Conservation (phyloP, 2,329 filamentous ascomycete species). For the Cercospora sp. region DNA sequence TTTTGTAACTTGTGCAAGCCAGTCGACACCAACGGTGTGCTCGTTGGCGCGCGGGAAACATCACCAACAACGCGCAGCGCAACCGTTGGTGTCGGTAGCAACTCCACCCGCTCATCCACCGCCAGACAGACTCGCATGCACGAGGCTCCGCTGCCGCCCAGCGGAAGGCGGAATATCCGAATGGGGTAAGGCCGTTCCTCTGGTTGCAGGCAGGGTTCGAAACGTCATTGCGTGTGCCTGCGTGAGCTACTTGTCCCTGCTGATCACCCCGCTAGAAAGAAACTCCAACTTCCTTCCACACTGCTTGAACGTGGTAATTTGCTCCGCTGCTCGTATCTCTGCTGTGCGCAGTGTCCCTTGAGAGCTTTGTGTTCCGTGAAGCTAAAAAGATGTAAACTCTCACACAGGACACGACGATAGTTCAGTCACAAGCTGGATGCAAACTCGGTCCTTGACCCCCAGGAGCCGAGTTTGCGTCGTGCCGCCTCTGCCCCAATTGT, state of each 20-base stretch:
- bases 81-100: background rate
- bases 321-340: background rate
- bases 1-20: background rate
- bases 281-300: constrained; percentile 32
- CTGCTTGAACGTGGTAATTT: background rate
- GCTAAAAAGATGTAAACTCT: background rate
- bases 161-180: background rate
- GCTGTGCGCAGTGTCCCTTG: background rate
- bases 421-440: background rate
- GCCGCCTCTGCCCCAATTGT: background rate
- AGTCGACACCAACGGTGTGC: background rate
- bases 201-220: background rate
- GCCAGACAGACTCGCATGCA: background rate
- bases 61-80: background rate
- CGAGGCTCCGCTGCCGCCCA: background rate
- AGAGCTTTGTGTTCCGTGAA: background rate
- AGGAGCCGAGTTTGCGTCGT: background rate
- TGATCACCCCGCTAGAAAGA: constrained; percentile 13
- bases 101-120: background rate
- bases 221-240: background rate
- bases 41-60: background rate
- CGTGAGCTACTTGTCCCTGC: background rate
- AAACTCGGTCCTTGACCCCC: background rate
- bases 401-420: background rate
- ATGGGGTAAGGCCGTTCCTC: background rate